A percentile compares a stretch with the other conserved stretches of the same genome.
These are phyloP conservation scores for Geoglossum glabrum DNA, from an alignment of 495 filamentous ascomycete species.

Conservation along the genomic window DNA sequence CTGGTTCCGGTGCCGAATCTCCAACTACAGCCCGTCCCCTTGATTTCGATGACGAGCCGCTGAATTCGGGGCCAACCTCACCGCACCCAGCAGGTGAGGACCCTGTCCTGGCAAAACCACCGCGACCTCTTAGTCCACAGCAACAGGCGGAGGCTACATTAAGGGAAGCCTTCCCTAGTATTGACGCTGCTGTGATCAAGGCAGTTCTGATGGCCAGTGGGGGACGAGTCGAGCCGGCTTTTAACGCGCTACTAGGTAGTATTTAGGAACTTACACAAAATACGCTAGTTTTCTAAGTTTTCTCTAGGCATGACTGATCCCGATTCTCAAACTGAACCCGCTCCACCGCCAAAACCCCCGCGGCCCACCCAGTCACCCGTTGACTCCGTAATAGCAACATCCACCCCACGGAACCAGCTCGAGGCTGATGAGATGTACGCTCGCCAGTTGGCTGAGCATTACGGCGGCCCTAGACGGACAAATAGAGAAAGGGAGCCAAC, in stretches of 20 bases:
- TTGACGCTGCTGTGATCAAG: conserved; percentile 66
- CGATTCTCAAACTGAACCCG: conserved; percentile 47
- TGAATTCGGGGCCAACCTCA: conserved; percentile 32
- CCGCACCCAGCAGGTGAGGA: conserved; percentile 25
- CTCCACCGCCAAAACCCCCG: conserved; percentile 44
- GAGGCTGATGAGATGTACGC: conserved; percentile 88
- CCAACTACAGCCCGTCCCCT: conserved; percentile 65
- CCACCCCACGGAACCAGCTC: conserved; percentile 53
- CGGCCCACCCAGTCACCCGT: conserved; percentile 29
- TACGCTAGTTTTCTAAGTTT: not conserved
- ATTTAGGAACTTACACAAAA: conserved; percentile 3
- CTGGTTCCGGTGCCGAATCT: conserved; percentile 36
- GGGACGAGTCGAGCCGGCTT: conserved; percentile 79
- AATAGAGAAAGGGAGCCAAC: conserved; percentile 11
- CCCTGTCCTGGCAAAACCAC: conserved; percentile 62
- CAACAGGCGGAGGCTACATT: conserved; percentile 75
- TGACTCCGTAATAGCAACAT: conserved; percentile 13
- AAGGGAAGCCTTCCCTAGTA: conserved; percentile 77
- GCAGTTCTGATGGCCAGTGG: conserved; percentile 73
- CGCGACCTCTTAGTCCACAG: conserved; percentile 59
- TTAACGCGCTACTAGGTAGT: conserved; percentile 76
- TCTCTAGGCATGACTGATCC: conserved; percentile 82
- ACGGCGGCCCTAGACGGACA: conserved; percentile 25
- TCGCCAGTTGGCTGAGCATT: conserved; percentile 81
- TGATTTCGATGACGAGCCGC: conserved; percentile 73